These are phyloP conservation scores for Murraya paniculata DNA, from an alignment of 345 rosid species.

Conservation along the genomic window DNA sequence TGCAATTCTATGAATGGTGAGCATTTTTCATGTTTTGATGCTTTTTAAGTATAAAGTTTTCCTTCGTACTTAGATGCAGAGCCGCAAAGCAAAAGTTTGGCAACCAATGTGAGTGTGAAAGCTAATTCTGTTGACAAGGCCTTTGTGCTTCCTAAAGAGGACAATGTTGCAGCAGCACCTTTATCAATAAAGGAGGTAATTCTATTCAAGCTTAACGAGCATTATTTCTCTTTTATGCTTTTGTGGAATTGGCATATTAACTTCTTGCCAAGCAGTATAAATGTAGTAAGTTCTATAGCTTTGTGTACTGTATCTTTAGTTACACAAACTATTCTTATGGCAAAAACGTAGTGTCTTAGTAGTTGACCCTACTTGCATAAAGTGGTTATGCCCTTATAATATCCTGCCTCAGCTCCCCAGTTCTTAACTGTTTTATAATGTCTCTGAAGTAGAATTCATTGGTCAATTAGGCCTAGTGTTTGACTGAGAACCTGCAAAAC, in stretches of 20 bases:
- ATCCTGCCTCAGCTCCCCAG: neutral
- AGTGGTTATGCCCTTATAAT: neutral
- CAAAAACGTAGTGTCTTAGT: neutral
- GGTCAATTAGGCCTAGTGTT: neutral
- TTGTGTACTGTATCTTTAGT: neutral
- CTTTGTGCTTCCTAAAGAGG: slow-evolving; percentile 21
- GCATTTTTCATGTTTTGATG: neutral
- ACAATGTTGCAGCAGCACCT: slow-evolving; percentile 15
- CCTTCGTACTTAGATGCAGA: slow-evolving; percentile 21
- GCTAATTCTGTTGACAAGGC: slow-evolving; percentile 16
- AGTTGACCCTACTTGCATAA: slow-evolving; percentile 3
- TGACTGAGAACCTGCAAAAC: neutral
- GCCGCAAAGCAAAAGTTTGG: slow-evolving; percentile 5
- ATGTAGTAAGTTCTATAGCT: neutral
- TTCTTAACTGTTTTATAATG: neutral
- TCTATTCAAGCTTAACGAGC: neutral
- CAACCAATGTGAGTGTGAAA: neutral
- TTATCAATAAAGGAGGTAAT: slow-evolving; percentile 35
- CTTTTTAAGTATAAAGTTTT: neutral
- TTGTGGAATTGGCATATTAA: neutral
- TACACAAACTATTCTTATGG: neutral
- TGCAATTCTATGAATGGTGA: neutral
- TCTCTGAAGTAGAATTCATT: neutral
- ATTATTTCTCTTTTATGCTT: neutral
- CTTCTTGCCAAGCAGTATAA: neutral